Conservation (phyloP, 257 asterid genomes). For the Perilla frutescens region DNA sequence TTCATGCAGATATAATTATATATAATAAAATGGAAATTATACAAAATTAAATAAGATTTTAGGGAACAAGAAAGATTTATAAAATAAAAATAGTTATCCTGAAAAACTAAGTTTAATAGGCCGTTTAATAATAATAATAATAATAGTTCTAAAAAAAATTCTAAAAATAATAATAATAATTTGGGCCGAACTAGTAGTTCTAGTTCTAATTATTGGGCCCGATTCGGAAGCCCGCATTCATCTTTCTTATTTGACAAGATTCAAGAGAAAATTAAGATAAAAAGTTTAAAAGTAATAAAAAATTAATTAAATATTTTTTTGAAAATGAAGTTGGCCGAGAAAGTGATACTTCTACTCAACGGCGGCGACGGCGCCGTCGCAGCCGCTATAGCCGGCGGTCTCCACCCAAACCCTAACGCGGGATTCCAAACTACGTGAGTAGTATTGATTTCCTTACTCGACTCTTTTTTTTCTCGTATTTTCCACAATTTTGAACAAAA, state of each 20-base stretch:
- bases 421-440: conserved; percentile 54
- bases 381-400: conserved; percentile 56
- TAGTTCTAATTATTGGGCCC: not conserved
- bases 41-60: no score
- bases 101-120: no score
- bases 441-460: not conserved
- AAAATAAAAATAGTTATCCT: no score
- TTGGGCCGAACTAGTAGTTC: not conserved
- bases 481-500: not conserved
- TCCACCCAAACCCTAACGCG: conserved; percentile 55
- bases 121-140: no score
- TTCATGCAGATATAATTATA: no score
- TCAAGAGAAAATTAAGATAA: not conserved
- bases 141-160: no score
- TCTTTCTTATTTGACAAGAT: not conserved
- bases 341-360: conserved; percentile 61
- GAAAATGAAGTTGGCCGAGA: conserved; percentile 65
- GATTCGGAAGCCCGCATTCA: not conserved
- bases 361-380: conserved; percentile 66
- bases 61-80: no score
- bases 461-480: not conserved
- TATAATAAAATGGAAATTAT: no score
- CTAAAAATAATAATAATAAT: no score
- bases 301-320: not conserved
- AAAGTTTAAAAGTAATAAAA: conserved; percentile 7